Evolutionary conservation across 352 stramenopile species (phyloP).

Genomic region (Halophytophthora polymorphica): DNA sequence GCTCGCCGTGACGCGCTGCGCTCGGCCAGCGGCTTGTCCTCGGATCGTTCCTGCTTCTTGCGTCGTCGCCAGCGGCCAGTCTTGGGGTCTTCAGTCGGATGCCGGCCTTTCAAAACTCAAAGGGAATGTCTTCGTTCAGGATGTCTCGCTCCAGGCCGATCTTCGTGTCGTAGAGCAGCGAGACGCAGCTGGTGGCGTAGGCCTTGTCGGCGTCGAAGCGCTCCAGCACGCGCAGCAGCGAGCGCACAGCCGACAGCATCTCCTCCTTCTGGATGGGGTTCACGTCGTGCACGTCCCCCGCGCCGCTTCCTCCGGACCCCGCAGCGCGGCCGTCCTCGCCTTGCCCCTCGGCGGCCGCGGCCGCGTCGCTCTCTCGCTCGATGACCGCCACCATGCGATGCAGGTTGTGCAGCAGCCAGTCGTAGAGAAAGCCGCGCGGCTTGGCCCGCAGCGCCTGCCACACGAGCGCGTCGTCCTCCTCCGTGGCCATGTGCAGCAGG

Average conservation of each 20-base stretch:
- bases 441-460: slow-evolving; percentile 67
- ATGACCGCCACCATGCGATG: slow-evolving; percentile 77
- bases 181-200: slow-evolving; percentile 62
- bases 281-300: slow-evolving; percentile 73
- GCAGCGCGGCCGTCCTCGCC: slow-evolving; percentile 25
- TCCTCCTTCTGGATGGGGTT: slow-evolving; percentile 82
- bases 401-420: slow-evolving; percentile 86
- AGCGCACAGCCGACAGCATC: slow-evolving; percentile 68
- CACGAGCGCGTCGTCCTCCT: slow-evolving; percentile 72
- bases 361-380: slow-evolving; percentile 46
- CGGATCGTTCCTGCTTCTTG: slow-evolving; percentile 15
- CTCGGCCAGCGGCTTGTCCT: background rate
- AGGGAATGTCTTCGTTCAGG: slow-evolving; percentile 73
- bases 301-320: slow-evolving; percentile 20
- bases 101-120: slow-evolving; percentile 78
- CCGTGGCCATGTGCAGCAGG: slow-evolving; percentile 67
- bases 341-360: slow-evolving; percentile 19
- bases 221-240: slow-evolving; percentile 74
- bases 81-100: slow-evolving; percentile 10
- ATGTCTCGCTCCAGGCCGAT: slow-evolving; percentile 78
- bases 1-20: no score
- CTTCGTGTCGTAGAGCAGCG: slow-evolving; percentile 83
- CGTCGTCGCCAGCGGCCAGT: slow-evolving; percentile 4
- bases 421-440: slow-evolving; percentile 75
- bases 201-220: slow-evolving; percentile 51